phyloP scores from a whole-genome alignment of 2,329 filamentous ascomycete species.

The Emericellopsis cladophorae region DNA sequence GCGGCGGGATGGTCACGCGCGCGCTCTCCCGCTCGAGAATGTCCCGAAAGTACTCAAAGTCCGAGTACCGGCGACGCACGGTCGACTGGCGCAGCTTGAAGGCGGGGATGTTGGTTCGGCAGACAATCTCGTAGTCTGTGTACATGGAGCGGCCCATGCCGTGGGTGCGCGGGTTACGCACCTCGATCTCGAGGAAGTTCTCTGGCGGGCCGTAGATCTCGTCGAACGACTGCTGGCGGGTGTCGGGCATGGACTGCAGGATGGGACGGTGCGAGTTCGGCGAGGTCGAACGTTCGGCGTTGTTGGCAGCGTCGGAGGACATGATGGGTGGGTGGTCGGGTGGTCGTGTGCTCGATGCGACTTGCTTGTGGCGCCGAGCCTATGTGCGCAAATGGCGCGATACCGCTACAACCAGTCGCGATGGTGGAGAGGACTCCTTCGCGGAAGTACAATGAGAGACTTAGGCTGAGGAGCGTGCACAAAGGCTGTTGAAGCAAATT shows the following conservation, averaged over 20 bases:
- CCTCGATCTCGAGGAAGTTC: conserved; percentile 98
- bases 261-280: conserved; percentile 33
- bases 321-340: not conserved
- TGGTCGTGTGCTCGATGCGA: too few species aligned
- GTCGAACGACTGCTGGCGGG: conserved; percentile 89
- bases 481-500: too few species aligned
- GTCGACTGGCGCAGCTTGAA: conserved; percentile 88
- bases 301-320: not conserved
- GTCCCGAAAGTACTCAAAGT: conserved; percentile 98
- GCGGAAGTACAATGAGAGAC: too few species aligned
- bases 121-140: conserved; percentile 96
- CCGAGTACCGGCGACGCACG: conserved; percentile 88
- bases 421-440: too few species aligned
- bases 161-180: conserved; percentile 86
- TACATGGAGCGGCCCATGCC: conserved; percentile 95
- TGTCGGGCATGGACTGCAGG: conserved; percentile 56
- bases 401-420: too few species aligned
- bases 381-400: too few species aligned
- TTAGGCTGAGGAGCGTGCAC: too few species aligned
- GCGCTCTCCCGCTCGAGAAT: conserved; percentile 93
- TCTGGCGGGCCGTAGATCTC: conserved; percentile 98
- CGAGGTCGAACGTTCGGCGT: conserved; percentile 5
- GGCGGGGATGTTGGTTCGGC: conserved; percentile 95
- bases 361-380: too few species aligned
- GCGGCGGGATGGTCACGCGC: conserved; percentile 85